Base-by-base conservation (phyloP, 1,284 basidiomycete species). In the Ceratobasidium sp. region DNA sequence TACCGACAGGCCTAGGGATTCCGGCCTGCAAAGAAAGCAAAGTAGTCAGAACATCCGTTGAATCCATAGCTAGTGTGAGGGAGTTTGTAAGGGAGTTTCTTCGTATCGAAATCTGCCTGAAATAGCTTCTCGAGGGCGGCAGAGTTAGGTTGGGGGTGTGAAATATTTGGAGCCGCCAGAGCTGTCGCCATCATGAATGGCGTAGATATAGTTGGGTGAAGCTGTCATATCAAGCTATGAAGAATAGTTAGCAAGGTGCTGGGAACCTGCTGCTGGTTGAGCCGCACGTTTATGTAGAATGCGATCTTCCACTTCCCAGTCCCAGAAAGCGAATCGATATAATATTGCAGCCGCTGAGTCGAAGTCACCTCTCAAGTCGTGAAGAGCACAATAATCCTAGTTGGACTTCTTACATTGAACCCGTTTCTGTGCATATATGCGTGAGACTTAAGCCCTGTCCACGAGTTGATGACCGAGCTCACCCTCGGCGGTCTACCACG, bases 151-250 rank as follows among this genome's bases (percentile, higher is more conserved):
- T 17, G 52, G 12, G 52, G 3, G n/a, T 15, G 17, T 31, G 17
- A n/a, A n/a, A 31, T 54, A 20, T 54, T 54, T n/a, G 27, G 27
- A 35, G 12, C 52, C 52, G 17, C n/a, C 17, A 29, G 52, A 54
- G 20, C 29, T 25, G 52, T 54, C 52, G 20, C 52, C 32, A 54
- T 54, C 52, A n/a, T 20, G 32, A 25, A 54, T 35, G 17, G n/a
- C 52, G 29, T 31, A 54, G 52, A 54, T 54, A n/a, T 29, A 35
- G 27, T 54, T 54, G 27, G 52, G 52, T 35, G 52, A 54, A 35
- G 52, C 52, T 15, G 32, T 35, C 52, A 54, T 54, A 54, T 54
- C 52, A 20, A 54, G 52, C 27, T 54, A 45, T n/a, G 4, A 17
- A 5, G 22, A 17, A n/a, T 22, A 17, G 22, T 5, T 45, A 5